Evolutionary conservation across 805 yeast species (phyloP).

Genomic region (Metschnikowia gelsemii): DNA sequence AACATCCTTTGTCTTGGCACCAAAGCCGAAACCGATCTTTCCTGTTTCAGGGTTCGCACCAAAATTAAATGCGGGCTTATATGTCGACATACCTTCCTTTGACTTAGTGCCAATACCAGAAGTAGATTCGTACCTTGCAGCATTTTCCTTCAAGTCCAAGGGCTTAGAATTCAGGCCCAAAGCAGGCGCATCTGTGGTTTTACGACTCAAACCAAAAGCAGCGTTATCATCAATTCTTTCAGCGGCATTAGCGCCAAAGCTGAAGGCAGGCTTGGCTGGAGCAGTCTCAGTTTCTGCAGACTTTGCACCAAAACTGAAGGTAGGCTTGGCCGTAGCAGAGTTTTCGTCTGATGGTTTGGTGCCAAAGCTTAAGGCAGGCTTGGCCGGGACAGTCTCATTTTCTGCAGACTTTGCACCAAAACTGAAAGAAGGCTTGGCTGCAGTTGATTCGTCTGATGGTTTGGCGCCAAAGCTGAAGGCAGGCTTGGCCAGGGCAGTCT

Average conservation of each 20-base stretch:
- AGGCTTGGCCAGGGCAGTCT: background rate
- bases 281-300: background rate
- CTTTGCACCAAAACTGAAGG: slow-evolving; percentile 9
- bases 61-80: slow-evolving; percentile 2
- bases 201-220: slow-evolving; percentile 2
- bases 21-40: too few relatives aligned
- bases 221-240: background rate
- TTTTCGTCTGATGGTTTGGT: slow-evolving; percentile 1
- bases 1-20: too few relatives aligned
- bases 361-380: slow-evolving; percentile 2
- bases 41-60: background rate
- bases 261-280: slow-evolving; percentile 2
- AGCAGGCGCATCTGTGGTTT: slow-evolving; percentile 1
- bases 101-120: background rate
- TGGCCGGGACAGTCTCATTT: background rate
- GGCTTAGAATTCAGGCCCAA: slow-evolving; percentile 8
- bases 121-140: background rate
- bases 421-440: background rate
- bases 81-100: background rate
- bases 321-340: background rate
- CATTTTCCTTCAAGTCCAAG: background rate
- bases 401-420: slow-evolving; percentile 2
- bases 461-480: slow-evolving; percentile 8
- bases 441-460: background rate
- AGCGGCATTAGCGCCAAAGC: slow-evolving; percentile 1